Evolutionary conservation across 176 grass and related monocot species (phyloP), one percentile per base, ranked within the genome.

Genomic region (Tillandsia leiboldiana): DNA sequence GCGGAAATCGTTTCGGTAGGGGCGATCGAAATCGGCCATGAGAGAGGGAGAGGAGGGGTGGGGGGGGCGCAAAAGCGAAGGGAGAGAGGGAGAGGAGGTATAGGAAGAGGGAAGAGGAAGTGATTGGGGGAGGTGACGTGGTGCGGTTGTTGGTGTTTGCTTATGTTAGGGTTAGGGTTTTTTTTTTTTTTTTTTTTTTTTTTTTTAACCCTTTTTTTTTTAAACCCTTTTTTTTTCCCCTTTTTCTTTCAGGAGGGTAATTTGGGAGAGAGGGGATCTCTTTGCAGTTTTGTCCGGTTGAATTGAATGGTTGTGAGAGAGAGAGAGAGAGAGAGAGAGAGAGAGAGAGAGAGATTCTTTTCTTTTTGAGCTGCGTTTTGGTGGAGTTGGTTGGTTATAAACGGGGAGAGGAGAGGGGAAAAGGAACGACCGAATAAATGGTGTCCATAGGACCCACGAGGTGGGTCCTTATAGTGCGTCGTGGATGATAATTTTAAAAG

Each of bases 21-120:
- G 71, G 53, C 80, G 83, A 83, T 84, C 77, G 80, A 82, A 74
- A 52, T 88, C 91, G 20, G 80, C 83, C 92, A 96, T 96, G 79
- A 61, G 48, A 66, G 33, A 63, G 48, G 6, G 72, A 79, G 23
- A 0, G 73, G 10, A 42, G 24, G 10, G 12, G n/a, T n/a, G 53
- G 48, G 65, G 66, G 48, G 69, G 56, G 20, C 20, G 24, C 24
- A 51, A 20, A 59, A 42, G 33, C 33, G 17, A 49, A 51, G 69
- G 65, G 26, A 73, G 54, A 29, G 27, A 63, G 29, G 50, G 27
- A 50, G 49, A 72, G 26, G 74, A 52, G 33, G 63, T 70, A 51
- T 33, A 52, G 57, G 65, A 75, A 47, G 77, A n/a, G 24, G 7
- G 26, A 1, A 4, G 24, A 52, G 22, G 42, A 12, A 29, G 23